These are phyloP conservation scores for Hemileia vastatrix DNA, from an alignment of 1,284 basidiomycete genomes.

Conservation along the genomic window DNA sequence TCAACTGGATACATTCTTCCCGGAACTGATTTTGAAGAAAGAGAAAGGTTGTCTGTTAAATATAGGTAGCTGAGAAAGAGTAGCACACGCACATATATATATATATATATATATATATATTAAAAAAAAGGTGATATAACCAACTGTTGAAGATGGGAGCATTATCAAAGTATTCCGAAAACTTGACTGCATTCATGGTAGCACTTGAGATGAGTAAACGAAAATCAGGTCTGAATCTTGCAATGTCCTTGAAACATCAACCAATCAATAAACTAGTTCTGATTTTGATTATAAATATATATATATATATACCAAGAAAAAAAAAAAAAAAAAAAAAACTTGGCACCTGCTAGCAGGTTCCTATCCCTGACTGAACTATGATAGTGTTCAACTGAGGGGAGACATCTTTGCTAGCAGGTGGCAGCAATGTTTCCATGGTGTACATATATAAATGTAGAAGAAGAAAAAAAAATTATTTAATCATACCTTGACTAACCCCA, in stretches of 20 bases:
- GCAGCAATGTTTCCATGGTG: too few species aligned
- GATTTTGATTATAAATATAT: too few species aligned
- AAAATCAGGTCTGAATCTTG: slow-evolving; percentile 87
- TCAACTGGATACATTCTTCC: slow-evolving; percentile 96
- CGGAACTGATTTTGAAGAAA: slow-evolving; percentile 56
- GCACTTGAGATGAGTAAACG: slow-evolving; percentile 85
- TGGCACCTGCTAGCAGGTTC: too few species aligned
- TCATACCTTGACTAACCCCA: slow-evolving; percentile 84
- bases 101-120: neutral
- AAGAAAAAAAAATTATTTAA: slow-evolving; percentile 27
- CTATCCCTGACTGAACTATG: too few species aligned
- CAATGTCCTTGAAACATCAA: slow-evolving; percentile 63
- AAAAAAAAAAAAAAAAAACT: too few species aligned
- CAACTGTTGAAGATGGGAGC: slow-evolving; percentile 84
- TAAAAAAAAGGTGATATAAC: slow-evolving; percentile 32
- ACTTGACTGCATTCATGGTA: slow-evolving; percentile 94
- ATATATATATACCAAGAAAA: too few species aligned
- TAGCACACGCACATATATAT: too few species aligned
- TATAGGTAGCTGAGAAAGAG: neutral
- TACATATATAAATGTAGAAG: neutral
- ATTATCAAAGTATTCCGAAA: slow-evolving; percentile 87
- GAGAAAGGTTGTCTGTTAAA: neutral
- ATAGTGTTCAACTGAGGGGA: too few species aligned
- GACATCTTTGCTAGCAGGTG: too few species aligned
- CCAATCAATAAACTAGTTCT: neutral